Evolutionary conservation across 371 early-diverging fungal species (phyloP).

Genomic region (Apophysomyces variabilis): DNA sequence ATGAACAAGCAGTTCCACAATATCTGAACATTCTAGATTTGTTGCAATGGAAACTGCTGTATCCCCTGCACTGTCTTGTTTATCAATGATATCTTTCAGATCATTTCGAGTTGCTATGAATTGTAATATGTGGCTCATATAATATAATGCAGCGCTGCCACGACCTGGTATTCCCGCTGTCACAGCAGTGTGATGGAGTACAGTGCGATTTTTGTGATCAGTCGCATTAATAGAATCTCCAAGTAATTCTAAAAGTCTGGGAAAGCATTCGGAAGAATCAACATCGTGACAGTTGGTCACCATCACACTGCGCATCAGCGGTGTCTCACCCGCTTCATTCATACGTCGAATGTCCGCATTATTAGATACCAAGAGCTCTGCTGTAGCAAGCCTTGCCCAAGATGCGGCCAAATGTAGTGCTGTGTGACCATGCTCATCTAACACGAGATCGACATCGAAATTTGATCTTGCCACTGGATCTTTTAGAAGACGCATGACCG

Average conservation of each 20-base stretch:
- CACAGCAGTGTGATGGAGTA: constrained; percentile 88
- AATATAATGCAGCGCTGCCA: constrained; percentile 70
- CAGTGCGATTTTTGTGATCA: constrained; percentile 77
- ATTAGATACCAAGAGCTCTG: constrained; percentile 66
- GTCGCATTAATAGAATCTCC: constrained; percentile 63
- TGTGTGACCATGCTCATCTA: constrained; percentile 86
- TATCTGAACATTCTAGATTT: constrained; percentile 63
- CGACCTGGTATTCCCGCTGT: constrained; percentile 67
- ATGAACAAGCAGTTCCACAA: constrained; percentile 73
- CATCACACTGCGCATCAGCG: constrained; percentile 85
- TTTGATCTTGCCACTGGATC: constrained; percentile 42
- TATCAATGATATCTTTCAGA: constrained; percentile 66
- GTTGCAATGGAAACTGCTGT: constrained; percentile 92
- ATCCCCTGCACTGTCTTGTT: constrained; percentile 83
- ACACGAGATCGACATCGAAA: constrained; percentile 70
- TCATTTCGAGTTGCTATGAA: background rate
- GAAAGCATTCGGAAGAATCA: constrained; percentile 62
- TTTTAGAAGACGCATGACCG: constrained; percentile 61
- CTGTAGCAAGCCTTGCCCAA: constrained; percentile 70
- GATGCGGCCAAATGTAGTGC: constrained; percentile 89
- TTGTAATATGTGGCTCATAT: constrained; percentile 71
- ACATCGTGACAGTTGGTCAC: constrained; percentile 85
- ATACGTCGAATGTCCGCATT: constrained; percentile 67
- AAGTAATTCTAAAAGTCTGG: constrained; percentile 72
- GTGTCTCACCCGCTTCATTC: constrained; percentile 81